Evolutionary conservation across 192 early-diverging fungal genomes (phyloP).

Genomic region (Podila horticola): DNA sequence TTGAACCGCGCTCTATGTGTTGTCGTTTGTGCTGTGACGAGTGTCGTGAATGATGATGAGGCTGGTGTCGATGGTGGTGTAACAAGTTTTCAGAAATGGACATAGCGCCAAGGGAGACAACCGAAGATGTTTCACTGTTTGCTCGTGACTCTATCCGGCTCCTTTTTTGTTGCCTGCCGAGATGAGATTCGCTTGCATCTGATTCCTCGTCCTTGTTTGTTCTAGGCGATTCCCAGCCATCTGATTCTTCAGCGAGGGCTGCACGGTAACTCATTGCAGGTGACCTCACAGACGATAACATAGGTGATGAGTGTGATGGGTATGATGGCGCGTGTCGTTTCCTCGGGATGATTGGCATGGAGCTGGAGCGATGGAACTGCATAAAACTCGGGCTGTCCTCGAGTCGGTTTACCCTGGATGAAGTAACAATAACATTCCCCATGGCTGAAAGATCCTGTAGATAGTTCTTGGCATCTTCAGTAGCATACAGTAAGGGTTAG

Average conservation of each 20-base stretch:
- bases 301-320: background rate
- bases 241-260: constrained; percentile 2
- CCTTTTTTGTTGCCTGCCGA: background rate
- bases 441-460: background rate
- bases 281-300: background rate
- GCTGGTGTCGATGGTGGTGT: background rate
- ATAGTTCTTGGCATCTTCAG: no score
- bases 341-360: background rate
- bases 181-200: constrained; percentile 4
- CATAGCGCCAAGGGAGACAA: constrained; percentile 12
- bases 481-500: no score
- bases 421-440: background rate
- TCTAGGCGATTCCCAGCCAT: constrained; percentile 7
- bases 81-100: constrained; percentile 14
- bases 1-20: background rate
- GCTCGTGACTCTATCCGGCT: constrained; percentile 13
- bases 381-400: background rate
- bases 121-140: constrained; percentile 19
- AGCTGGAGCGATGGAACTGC: background rate
- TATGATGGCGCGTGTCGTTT: background rate
- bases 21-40: background rate
- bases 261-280: background rate
- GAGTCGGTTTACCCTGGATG: background rate
- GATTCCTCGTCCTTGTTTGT: constrained; percentile 20
- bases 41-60: background rate